Evolutionary conservation across 2,329 filamentous ascomycete genomes (phyloP).

Genomic region (Leptographium lundbergii): DNA sequence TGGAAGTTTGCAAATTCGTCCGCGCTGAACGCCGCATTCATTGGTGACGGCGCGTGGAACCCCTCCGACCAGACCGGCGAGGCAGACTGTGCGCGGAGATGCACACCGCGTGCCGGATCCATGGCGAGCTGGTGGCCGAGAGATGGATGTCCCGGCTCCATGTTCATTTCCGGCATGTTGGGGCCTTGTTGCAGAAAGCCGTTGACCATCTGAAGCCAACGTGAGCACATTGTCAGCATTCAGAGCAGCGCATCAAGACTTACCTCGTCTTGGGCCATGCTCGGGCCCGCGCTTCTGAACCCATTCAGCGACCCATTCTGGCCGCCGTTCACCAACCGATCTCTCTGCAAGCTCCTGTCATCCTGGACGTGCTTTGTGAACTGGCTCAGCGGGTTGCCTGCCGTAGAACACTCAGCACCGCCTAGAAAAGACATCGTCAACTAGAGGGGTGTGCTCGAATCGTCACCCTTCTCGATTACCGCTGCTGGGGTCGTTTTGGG

Average conservation of each 20-base stretch:
- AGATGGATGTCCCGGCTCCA: constrained; percentile 34
- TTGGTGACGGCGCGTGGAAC: constrained; percentile 46
- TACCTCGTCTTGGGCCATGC: constrained; percentile 63
- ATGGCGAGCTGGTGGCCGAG: constrained; percentile 28
- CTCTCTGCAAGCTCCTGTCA: constrained; percentile 88
- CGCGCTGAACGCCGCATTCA: constrained; percentile 62
- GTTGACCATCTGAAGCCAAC: constrained; percentile 63
- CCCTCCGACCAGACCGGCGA: constrained; percentile 43
- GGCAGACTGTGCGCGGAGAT: constrained; percentile 39
- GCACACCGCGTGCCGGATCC: constrained; percentile 32
- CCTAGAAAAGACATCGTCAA: constrained; percentile 85
- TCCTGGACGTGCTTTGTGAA: constrained; percentile 95
- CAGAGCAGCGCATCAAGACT: constrained; percentile 13
- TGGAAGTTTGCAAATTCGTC: constrained; percentile 85
- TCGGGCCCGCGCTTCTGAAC: constrained; percentile 61
- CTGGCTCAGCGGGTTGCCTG: constrained; percentile 89
- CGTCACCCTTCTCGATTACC: neutral
- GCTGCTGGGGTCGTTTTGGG: neutral
- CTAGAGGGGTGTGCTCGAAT: neutral
- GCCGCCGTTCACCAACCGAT: constrained; percentile 67
- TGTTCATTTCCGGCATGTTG: constrained; percentile 39
- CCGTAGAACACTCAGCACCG: constrained; percentile 92
- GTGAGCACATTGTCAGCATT: constrained; percentile 15
- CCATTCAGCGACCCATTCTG: constrained; percentile 60
- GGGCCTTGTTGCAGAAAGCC: constrained; percentile 76